Percentiles rank a stretch among this genome's conserved stretches.
These are phyloP conservation scores for Aegilops bicornis DNA, from an alignment of 176 grass and related monocot genomes.

Conservation along the genomic window DNA sequence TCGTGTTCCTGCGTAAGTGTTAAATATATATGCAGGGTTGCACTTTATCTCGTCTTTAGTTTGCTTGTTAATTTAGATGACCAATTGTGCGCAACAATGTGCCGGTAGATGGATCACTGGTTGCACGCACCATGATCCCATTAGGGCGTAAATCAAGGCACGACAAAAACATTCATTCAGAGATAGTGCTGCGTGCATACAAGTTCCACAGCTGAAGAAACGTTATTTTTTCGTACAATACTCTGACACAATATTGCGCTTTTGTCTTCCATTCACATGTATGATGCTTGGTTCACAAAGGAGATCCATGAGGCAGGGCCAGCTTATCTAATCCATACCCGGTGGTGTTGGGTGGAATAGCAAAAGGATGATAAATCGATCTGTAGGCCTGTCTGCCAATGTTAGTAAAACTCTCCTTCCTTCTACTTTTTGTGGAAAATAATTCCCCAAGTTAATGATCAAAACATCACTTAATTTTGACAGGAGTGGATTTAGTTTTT, in stretches of 20 bases:
- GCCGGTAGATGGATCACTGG: not conserved
- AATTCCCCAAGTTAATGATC: not conserved
- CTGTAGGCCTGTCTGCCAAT: not conserved
- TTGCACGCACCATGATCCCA: not conserved
- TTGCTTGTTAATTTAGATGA: not conserved
- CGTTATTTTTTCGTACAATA: not conserved
- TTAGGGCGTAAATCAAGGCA: not conserved
- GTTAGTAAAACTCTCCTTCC: not conserved
- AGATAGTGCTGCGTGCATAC: slow-evolving; percentile 6
- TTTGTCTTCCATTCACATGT: not conserved
- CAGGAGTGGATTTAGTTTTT: too few species aligned
- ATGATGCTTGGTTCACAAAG: not conserved
- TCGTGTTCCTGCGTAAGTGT: not conserved
- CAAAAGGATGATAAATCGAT: not conserved
- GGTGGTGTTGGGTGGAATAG: not conserved
- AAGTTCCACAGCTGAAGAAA: not conserved
- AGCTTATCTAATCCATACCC: not conserved
- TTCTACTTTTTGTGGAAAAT: not conserved
- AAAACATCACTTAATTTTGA: not conserved
- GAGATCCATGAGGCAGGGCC: not conserved
- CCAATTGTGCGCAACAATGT: not conserved
- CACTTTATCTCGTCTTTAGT: not conserved
- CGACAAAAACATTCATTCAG: not conserved
- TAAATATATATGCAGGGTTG: not conserved
- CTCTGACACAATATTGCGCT: not conserved